Conservation (phyloP, 108 stramenopile species). For the Fragilariopsis cylindrus region DNA sequence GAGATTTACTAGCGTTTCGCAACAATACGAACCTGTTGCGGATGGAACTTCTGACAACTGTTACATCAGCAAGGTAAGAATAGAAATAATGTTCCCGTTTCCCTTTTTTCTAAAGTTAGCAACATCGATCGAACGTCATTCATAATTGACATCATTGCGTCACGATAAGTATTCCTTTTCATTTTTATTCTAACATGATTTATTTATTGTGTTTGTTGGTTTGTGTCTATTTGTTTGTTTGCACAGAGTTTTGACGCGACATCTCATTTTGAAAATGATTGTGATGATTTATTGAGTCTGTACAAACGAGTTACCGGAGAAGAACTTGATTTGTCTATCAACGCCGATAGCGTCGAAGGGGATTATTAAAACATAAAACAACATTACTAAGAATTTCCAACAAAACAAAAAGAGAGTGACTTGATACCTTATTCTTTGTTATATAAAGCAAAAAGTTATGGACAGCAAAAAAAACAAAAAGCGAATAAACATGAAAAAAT, state of each 20-base stretch:
- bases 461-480: not conserved
- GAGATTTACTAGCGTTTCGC: slow-evolving; percentile 91
- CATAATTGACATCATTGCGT: no score
- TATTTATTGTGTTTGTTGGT: no score
- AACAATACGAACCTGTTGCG: slow-evolving; percentile 86
- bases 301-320: slow-evolving; percentile 97
- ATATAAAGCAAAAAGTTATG: not conserved
- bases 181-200: no score
- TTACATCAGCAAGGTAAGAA: slow-evolving; percentile 73
- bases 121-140: no score
- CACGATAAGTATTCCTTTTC: no score
- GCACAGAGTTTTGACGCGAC: slow-evolving; percentile 91
- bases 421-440: no score
- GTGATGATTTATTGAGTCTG: slow-evolving; percentile 86
- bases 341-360: slow-evolving; percentile 85
- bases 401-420: no score
- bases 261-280: slow-evolving; percentile 97
- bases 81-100: no score
- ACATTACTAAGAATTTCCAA: not conserved
- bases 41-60: slow-evolving; percentile 92
- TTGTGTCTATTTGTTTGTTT: no score
- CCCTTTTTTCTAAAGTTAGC: no score
- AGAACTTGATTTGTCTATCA: slow-evolving; percentile 93
- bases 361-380: slow-evolving; percentile 60
- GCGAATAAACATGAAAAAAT: no score